These are phyloP conservation scores for Zygosaccharomyces gambellarensis DNA, from an alignment of 805 yeast genomes.

Conservation along the genomic window DNA sequence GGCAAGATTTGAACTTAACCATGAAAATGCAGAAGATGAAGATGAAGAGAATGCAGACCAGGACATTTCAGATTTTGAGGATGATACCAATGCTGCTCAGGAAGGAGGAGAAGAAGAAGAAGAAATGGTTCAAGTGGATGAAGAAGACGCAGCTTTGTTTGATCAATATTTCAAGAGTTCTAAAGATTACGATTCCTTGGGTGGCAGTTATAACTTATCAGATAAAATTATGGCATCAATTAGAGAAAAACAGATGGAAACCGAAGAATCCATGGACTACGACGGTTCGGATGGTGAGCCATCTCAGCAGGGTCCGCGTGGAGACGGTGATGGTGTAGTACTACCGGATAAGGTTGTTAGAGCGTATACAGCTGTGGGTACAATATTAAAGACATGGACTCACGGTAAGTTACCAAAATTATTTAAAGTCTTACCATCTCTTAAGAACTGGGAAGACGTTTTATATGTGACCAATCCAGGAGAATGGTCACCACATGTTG, in stretches of 20 bases:
- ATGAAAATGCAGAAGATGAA: slow-evolving; percentile 48
- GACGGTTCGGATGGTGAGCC: slow-evolving; percentile 12
- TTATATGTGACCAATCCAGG: slow-evolving; percentile 89
- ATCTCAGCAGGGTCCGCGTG: slow-evolving; percentile 30
- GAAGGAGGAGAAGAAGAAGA: slow-evolving; percentile 52
- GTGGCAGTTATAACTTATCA: slow-evolving; percentile 65
- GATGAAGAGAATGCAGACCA: slow-evolving; percentile 40
- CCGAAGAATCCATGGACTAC: slow-evolving; percentile 15
- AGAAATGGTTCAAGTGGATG: slow-evolving; percentile 63
- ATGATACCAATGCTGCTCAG: slow-evolving; percentile 42
- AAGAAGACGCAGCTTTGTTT: slow-evolving; percentile 78
- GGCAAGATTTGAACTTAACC: slow-evolving; percentile 32
- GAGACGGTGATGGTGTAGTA: slow-evolving; percentile 66
- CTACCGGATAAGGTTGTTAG: slow-evolving; percentile 95
- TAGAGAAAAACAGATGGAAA: slow-evolving; percentile 57
- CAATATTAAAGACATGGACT: slow-evolving; percentile 78
- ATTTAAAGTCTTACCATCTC: slow-evolving; percentile 88
- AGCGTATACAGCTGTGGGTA: slow-evolving; percentile 90
- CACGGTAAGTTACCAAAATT: slow-evolving; percentile 97
- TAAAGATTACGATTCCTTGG: slow-evolving; percentile 34
- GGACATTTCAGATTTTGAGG: slow-evolving; percentile 50
- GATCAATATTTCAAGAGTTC: slow-evolving; percentile 61
- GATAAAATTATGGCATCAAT: slow-evolving; percentile 91
- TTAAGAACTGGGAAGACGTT: slow-evolving; percentile 94
- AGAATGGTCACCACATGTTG: slow-evolving; percentile 91